Evolutionary conservation across 495 filamentous ascomycete species (phyloP), one percentile per base, ranked within the genome.

Genomic region (Xylaria nigripes): DNA sequence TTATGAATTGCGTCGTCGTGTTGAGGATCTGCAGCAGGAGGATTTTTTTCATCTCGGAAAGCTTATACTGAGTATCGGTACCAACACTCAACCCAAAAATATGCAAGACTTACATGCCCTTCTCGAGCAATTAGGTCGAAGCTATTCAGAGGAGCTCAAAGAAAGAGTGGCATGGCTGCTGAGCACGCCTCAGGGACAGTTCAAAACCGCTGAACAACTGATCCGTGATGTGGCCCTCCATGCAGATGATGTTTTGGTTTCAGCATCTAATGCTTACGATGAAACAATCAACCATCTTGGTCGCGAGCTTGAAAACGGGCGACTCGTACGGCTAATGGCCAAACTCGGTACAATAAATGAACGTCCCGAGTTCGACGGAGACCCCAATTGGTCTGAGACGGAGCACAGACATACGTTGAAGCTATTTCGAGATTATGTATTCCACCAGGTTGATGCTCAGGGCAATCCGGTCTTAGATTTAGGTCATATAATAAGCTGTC

Each of bases 361-460:
- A 62, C 85, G 93, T 4, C 89, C 88, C 1, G 92, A 96, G 62
- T 84, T 84, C 51, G 86, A 88, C 21, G 76, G 81, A 23, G 81
- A 87, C 48, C 73, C 72, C 16, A 78, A 81, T 46, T 97, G 90
- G 90, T 85, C 87, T 13, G 90, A 95, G 68, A 91, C 81, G 19
- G 90, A 90, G 1, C 87, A 95, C 57, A 80, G 90, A n/a, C 95
- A 94, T 64, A 85, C 83, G 60, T 71, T 97, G 50, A 94, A 94
- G 70, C 76, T 98, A 29, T 96, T 97, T 76, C 83, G 93, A 41
- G 94, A 98, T 68, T 96, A 94, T 55, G 86, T 96, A 48, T 98
- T 96, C 70, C 93, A 98, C 68, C 89, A 92, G 52, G 89, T 96
- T 22, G 89, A 96, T 61, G 77, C 81, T 23, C 78, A 88, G 54